These are phyloP conservation scores for Albugo laibachii DNA, from an alignment of 352 stramenopile genomes.

Conservation along the genomic window DNA sequence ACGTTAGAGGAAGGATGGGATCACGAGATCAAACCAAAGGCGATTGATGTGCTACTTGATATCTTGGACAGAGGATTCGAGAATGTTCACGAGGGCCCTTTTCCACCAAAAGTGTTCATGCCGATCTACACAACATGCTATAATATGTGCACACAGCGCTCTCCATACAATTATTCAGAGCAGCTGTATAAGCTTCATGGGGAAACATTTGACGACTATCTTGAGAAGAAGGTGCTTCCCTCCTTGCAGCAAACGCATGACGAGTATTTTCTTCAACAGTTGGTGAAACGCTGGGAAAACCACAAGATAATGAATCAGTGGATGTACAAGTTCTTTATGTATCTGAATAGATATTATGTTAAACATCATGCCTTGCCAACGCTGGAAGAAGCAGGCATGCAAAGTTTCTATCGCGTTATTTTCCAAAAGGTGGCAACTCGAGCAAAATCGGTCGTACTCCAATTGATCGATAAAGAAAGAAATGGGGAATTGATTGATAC, in stretches of 20 bases:
- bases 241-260: constrained; percentile 75
- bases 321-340: constrained; percentile 99
- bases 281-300: constrained; percentile 94
- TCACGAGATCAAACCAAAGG: constrained; percentile 76
- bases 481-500: constrained; percentile 96
- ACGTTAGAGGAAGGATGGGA: constrained; percentile 73
- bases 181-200: constrained; percentile 97
- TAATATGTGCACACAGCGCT: constrained; percentile 99
- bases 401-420: constrained; percentile 67
- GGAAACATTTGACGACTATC: constrained; percentile 75
- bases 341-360: constrained; percentile 96
- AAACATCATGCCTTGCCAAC: constrained; percentile 95
- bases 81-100: constrained; percentile 56
- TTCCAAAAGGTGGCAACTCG: constrained; percentile 72
- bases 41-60: constrained; percentile 71
- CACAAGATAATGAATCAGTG: constrained; percentile 99
- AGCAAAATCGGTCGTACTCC: constrained; percentile 82
- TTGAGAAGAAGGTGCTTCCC: constrained; percentile 80
- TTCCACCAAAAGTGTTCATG: constrained; percentile 75
- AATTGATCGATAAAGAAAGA: constrained; percentile 94
- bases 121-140: constrained; percentile 89
- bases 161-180: constrained; percentile 97
- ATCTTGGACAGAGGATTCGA: constrained; percentile 77
- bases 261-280: constrained; percentile 92
- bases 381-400: constrained; percentile 80